Conservation (phyloP, 305 asterid genomes). For the Solanum hybrid region DNA sequence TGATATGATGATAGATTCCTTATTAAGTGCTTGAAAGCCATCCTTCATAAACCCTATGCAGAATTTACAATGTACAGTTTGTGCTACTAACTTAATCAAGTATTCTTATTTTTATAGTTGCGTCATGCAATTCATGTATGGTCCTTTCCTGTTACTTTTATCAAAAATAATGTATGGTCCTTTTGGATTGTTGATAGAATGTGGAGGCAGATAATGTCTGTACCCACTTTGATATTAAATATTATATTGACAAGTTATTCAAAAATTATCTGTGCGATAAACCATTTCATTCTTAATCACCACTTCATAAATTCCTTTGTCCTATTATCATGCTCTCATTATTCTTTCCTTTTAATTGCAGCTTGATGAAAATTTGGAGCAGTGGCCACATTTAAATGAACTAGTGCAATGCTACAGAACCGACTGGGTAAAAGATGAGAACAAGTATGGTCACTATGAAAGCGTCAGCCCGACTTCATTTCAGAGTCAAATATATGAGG, state of each 20-base stretch:
- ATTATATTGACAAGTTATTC: not conserved
- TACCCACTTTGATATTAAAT: not conserved
- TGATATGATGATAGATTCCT: not conserved
- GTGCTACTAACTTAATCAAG: not conserved
- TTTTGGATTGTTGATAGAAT: not conserved
- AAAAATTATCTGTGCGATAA: not conserved
- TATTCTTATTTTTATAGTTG: not conserved
- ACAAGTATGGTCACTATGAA: slow-evolving; percentile 94
- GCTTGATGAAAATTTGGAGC: slow-evolving; percentile 94
- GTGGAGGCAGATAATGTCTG: not conserved
- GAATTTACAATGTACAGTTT: not conserved
- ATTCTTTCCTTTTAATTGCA: slow-evolving; percentile 17
- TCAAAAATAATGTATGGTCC: not conserved
- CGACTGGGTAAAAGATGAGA: slow-evolving; percentile 88
- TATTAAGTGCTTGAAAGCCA: not conserved
- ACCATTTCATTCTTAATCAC: not conserved
- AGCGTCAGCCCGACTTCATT: slow-evolving; percentile 57
- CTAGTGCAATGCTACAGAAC: slow-evolving; percentile 89
- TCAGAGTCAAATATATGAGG: slow-evolving; percentile 84
- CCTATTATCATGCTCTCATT: not conserved
- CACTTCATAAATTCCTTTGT: not conserved
- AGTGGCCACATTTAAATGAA: slow-evolving; percentile 98
- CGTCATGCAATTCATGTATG: not conserved
- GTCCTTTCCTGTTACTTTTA: not conserved
- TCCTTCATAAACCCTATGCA: not conserved